These are phyloP conservation scores for Plasmodium inui DNA, from an alignment of 169 alveolate genomes.

Conservation along the genomic window DNA sequence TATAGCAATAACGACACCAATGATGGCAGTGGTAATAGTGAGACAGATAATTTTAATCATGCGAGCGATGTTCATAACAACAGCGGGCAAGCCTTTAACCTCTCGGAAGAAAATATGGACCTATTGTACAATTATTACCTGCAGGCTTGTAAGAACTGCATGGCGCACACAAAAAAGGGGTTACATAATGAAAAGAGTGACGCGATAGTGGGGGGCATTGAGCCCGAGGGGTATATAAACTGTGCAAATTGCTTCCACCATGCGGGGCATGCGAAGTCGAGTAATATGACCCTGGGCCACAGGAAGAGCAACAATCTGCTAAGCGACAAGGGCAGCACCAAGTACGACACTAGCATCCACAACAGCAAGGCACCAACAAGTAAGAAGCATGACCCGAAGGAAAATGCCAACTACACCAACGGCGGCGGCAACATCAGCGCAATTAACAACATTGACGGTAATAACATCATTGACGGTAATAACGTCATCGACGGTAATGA, in stretches of 20 bases:
- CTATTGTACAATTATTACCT: slow-evolving; percentile 11
- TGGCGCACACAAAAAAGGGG: not conserved
- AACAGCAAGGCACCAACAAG: not conserved
- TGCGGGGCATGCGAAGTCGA: not conserved
- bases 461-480: not conserved
- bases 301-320: not conserved
- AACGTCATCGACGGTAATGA: not conserved
- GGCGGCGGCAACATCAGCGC: not conserved
- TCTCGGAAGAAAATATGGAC: slow-evolving; percentile 33
- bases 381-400: not conserved
- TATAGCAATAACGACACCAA: not conserved
- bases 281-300: not conserved
- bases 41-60: not conserved
- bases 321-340: not conserved
- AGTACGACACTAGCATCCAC: not conserved
- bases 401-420: not conserved
- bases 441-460: not conserved
- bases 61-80: not conserved
- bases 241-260: not conserved
- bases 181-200: not conserved
- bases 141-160: slow-evolving; percentile 16
- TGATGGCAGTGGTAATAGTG: not conserved
- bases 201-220: not conserved
- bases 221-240: not conserved
- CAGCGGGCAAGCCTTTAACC: not conserved